phyloP scores from a whole-genome alignment of 495 filamentous ascomycete genomes.

The Tirmania nivea region DNA sequence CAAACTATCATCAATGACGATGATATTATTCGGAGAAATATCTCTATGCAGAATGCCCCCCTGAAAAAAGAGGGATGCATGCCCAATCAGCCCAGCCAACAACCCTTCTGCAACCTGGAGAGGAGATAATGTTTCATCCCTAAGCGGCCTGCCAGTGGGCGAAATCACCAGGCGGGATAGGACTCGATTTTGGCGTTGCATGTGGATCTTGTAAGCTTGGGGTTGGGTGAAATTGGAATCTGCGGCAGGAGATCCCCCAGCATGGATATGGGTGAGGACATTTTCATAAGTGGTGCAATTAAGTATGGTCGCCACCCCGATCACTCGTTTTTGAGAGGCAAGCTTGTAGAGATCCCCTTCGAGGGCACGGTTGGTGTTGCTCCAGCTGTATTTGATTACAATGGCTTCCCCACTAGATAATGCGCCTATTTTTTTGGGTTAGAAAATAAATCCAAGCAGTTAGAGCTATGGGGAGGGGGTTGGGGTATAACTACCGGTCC shows the following conservation, averaged over 20 bases:
- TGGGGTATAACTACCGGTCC: no score
- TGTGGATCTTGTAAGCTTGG: no score
- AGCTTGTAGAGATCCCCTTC: neutral
- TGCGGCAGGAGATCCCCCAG: no score
- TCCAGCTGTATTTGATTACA: neutral
- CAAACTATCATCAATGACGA: neutral
- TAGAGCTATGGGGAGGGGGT: no score
- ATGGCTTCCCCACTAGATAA: no score
- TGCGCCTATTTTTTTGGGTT: no score
- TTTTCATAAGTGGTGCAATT: no score
- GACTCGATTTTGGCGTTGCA: no score
- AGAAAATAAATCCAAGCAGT: no score
- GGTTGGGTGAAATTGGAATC: no score
- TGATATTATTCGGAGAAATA: slow-evolving; percentile 9
- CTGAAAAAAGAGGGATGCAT: neutral
- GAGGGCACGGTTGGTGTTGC: neutral
- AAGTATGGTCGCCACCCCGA: neutral
- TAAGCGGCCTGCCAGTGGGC: neutral
- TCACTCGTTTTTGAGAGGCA: neutral
- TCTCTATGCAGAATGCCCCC: slow-evolving; percentile 8
- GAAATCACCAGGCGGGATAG: neutral
- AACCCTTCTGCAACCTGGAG: neutral
- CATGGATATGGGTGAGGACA: no score
- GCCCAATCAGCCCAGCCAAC: neutral
- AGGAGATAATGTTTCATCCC: neutral